Conservation (phyloP, 352 stramenopile genomes). For the Phytophthora europaea region DNA sequence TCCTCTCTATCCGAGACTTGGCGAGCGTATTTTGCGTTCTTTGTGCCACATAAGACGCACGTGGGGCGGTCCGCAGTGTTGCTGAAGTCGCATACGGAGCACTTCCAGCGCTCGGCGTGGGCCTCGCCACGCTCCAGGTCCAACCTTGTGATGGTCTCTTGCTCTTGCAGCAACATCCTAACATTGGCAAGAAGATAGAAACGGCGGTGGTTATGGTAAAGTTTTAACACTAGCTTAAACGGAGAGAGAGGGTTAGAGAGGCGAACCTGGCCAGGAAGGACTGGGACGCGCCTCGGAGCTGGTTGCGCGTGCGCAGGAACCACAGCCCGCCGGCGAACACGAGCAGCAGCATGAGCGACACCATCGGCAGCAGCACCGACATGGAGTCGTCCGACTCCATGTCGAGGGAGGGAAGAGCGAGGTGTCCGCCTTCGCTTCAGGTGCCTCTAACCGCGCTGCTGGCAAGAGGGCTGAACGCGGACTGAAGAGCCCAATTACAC, state of each 20-base stretch:
- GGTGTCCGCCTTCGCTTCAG: conserved; percentile 5
- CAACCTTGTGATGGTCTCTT: conserved; percentile 73
- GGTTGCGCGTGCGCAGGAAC: conserved; percentile 65
- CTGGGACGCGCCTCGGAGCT: conserved; percentile 43
- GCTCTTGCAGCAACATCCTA: conserved; percentile 60
- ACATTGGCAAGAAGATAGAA: not conserved
- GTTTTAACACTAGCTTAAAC: not conserved
- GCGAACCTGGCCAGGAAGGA: conserved; percentile 59
- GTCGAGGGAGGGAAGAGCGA: not conserved
- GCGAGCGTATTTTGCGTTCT: conserved; percentile 46
- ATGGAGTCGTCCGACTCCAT: conserved; percentile 54
- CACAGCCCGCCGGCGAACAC: conserved; percentile 74
- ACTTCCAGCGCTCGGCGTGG: conserved; percentile 81
- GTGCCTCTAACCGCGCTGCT: not conserved
- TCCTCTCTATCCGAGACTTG: conserved; percentile 32
- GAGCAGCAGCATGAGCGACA: conserved; percentile 74
- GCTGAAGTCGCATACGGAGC: conserved; percentile 82
- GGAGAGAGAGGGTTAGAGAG: not conserved
- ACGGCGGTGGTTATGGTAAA: not conserved
- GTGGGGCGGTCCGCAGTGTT: conserved; percentile 70
- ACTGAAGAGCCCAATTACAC: conserved; percentile 19
- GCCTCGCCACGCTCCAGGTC: conserved; percentile 76
- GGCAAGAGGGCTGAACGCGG: conserved; percentile 7
- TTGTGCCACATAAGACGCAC: conserved; percentile 81
- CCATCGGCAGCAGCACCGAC: conserved; percentile 76